Evolutionary conservation across 2,329 filamentous ascomycete genomes (phyloP).

Genomic region (Pyricularia pennisetigena): DNA sequence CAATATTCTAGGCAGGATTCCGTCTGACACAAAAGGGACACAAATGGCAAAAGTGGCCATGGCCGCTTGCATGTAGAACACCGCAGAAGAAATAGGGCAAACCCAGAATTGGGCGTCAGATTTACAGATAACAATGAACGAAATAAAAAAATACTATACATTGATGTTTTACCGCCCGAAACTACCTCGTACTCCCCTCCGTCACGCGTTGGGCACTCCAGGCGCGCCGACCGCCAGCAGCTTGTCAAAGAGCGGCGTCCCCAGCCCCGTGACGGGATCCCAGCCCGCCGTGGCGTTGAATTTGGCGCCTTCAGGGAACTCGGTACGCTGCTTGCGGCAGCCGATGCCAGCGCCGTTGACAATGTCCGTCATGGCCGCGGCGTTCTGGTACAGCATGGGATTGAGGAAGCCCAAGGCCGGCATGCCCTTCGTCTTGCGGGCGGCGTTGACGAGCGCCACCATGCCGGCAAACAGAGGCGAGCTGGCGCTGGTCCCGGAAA

Average conservation of each 20-base stretch:
- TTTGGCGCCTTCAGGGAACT: conserved; percentile 13
- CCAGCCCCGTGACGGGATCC: conserved; percentile 22
- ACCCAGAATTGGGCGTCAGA: no score
- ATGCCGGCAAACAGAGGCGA: conserved; percentile 30
- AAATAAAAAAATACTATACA: not conserved
- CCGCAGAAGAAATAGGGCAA: no score
- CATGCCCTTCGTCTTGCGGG: conserved; percentile 22
- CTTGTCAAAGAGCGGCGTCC: conserved; percentile 17
- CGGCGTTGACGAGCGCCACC: conserved; percentile 31
- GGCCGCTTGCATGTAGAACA: no score
- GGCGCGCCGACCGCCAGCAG: conserved; percentile 14
- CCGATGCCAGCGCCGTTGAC: conserved; percentile 17
- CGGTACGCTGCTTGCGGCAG: conserved; percentile 15
- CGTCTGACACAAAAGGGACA: no score
- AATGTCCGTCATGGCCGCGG: conserved; percentile 19
- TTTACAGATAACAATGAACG: not conserved
- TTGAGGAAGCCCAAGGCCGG: conserved; percentile 27
- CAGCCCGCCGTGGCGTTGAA: conserved; percentile 21
- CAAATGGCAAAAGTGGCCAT: no score
- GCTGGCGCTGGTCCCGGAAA: conserved; percentile 25
- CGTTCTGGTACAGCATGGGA: conserved; percentile 22
- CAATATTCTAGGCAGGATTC: no score
- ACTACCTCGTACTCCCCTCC: not conserved
- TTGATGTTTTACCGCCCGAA: not conserved
- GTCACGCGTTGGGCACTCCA: conserved; percentile 2